A percentile compares a stretch with the other conserved stretches of the same genome.
Evolutionary conservation across 441 rosid species (phyloP).

Genomic region (Pelargonium exstipulatum): DNA sequence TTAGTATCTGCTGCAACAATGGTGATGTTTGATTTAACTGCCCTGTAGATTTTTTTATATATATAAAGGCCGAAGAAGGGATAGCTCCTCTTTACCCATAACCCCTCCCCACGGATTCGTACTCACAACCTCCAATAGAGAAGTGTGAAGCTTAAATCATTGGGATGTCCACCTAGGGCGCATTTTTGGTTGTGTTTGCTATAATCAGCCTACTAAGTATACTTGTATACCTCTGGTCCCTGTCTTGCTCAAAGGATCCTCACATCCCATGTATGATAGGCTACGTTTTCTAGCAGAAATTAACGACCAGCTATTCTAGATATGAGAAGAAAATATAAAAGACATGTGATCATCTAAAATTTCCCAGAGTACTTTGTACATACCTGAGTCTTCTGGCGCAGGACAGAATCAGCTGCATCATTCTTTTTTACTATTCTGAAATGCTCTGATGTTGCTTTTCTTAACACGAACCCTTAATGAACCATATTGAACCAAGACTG

Average conservation of each 20-base stretch:
- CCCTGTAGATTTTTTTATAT: too few relatives aligned
- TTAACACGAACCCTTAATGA: constrained; percentile 71
- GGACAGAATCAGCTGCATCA: constrained; percentile 23
- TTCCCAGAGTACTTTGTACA: constrained; percentile 1
- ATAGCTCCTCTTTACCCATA: too few relatives aligned
- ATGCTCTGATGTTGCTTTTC: constrained; percentile 47
- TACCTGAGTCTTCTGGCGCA: constrained; percentile 48
- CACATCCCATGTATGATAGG: not conserved
- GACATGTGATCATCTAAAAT: not conserved
- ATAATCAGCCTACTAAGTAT: not conserved
- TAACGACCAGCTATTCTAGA: not conserved
- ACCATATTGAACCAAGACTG: constrained; percentile 70
- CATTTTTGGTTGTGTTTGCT: not conserved
- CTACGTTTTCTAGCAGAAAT: not conserved
- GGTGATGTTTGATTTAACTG: too few relatives aligned
- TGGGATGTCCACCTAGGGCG: too few relatives aligned
- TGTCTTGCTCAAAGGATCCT: not conserved
- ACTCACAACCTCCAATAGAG: too few relatives aligned
- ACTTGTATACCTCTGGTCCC: not conserved
- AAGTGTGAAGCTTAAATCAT: too few relatives aligned
- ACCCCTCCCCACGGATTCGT: too few relatives aligned
- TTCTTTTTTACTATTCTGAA: constrained; percentile 28
- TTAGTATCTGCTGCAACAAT: too few relatives aligned
- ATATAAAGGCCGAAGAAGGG: too few relatives aligned
- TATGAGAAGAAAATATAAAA: not conserved